Base-by-base conservation (phyloP, 2,329 filamentous ascomycete species). In the Furcasterigmium sp. region DNA sequence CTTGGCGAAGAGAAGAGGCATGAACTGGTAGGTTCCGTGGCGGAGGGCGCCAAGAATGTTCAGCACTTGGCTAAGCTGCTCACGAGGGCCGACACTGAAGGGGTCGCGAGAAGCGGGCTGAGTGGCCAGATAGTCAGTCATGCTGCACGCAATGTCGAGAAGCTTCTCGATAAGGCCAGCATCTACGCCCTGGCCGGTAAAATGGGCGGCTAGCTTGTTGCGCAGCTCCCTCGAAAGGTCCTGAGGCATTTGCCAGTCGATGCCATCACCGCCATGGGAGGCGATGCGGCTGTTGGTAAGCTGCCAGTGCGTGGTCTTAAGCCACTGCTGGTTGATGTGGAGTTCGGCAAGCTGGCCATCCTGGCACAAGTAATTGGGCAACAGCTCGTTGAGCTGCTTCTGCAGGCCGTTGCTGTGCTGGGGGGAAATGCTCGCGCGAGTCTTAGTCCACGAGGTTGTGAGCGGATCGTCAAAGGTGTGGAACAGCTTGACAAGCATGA, bases 1-100 rank as follows among this genome's bases (percentile, higher is more conserved):
- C 65, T 91, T 93, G 59, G 76, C 78, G 43, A 93, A 65, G 2
- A 95, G 73, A 1, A 94, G 72, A 3, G 87, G 87, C 13, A 91
- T 69, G 58, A 89, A 93, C 41, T 85, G 83, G 48, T 84, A 77
- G 44, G 91, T 77, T 7, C 87, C 87, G 45, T 80, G 83, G n/a
- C 86, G 85, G 15, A 93, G 73, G 8, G 80, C 70, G 2, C 82
- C 81, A 3, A 90, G 70, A 8, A 89, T 73, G 46, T 76, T 78
- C 32, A 87, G 67, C 23, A 91, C 74, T 46, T 85, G 76, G 47
- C 80, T 80, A 5, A 94, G 76, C 56, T 88, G 82, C 54, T 91
- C 85, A 28, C 81, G 81, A 3, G 87, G 86, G 0, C 83, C 81
- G 29, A 78, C 61, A 18, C 75, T 71, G 57, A 87, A 89, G 1